Conservation (phyloP, 768 basidiomycete species). For the Kondoa subrosea region DNA sequence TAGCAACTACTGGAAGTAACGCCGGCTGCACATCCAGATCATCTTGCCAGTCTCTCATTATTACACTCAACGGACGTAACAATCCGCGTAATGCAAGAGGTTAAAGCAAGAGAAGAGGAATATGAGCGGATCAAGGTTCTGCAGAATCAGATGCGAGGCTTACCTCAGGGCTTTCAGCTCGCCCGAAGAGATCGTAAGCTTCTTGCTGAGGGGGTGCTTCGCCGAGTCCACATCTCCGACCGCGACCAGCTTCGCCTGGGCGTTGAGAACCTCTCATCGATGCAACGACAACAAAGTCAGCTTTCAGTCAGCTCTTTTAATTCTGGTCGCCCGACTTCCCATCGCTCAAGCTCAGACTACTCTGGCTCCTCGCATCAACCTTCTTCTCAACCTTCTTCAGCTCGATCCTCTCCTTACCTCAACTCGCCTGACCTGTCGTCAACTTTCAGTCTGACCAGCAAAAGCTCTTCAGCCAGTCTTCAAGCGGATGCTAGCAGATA, state of each 20-base stretch:
- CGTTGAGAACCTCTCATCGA: background rate
- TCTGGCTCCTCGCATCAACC: background rate
- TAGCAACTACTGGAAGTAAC: slow-evolving; percentile 58
- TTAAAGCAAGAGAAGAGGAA: slow-evolving; percentile 70
- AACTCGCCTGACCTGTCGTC: slow-evolving; percentile 1
- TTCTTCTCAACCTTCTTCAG: background rate
- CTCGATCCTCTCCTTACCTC: background rate
- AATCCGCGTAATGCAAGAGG: slow-evolving; percentile 63
- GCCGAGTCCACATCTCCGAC: slow-evolving; percentile 36
- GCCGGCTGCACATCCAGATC: slow-evolving; percentile 51
- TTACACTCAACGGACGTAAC: slow-evolving; percentile 52
- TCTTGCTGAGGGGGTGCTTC: slow-evolving; percentile 49
- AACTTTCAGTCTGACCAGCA: slow-evolving; percentile 12
- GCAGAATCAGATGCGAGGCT: slow-evolving; percentile 44
- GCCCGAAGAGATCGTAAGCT: slow-evolving; percentile 58
- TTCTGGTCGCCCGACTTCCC: background rate
- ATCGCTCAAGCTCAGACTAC: background rate
- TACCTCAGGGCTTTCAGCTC: slow-evolving; percentile 42
- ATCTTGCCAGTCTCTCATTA: slow-evolving; percentile 46
- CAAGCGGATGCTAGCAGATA: background rate
- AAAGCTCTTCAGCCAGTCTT: background rate
- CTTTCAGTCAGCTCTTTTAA: background rate
- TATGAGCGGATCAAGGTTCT: slow-evolving; percentile 57
- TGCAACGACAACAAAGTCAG: slow-evolving; percentile 11
- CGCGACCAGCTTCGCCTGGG: slow-evolving; percentile 23